A percentile compares a stretch with the other conserved stretches of the same genome.
Conservation (phyloP, 768 basidiomycete genomes). For the Amanita subjunquillea region DNA sequence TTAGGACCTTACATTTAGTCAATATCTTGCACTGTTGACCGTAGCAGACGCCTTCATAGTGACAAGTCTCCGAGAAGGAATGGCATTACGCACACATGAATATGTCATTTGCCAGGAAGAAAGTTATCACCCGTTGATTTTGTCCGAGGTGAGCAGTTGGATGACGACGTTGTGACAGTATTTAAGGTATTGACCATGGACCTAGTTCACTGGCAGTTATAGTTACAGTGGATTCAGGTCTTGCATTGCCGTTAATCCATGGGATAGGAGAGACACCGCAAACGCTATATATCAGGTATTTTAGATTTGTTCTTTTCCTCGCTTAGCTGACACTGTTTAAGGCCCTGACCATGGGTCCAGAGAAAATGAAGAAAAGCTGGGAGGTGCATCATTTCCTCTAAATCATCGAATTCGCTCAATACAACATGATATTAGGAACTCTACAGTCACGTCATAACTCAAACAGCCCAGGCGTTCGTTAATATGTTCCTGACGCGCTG, state of each 20-base stretch:
- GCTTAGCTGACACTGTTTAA: constrained; percentile 11
- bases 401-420: not conserved
- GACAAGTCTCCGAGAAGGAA: constrained; percentile 78
- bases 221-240: constrained; percentile 81
- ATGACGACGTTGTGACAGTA: not conserved
- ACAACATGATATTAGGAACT: constrained; percentile 37
- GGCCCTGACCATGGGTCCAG: constrained; percentile 70
- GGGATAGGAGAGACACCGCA: constrained; percentile 78
- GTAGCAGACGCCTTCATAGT: constrained; percentile 83
- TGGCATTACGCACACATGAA: constrained; percentile 78
- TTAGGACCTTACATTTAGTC: constrained; percentile 67
- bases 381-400: constrained; percentile 32
- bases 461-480: constrained; percentile 79
- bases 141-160: constrained; percentile 54
- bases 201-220: constrained; percentile 77
- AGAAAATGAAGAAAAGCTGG: constrained; percentile 69
- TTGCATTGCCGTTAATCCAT: constrained; percentile 81
- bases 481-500: constrained; percentile 70
- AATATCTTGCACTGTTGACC: constrained; percentile 74
- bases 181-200: not conserved
- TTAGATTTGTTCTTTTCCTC: not conserved
- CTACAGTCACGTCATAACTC: constrained; percentile 77
- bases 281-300: constrained; percentile 55
- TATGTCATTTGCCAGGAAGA: constrained; percentile 81
- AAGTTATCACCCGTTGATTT: constrained; percentile 55